Base-by-base conservation (phyloP, 345 rosid genomes). In the Euphorbia tirucalli region DNA sequence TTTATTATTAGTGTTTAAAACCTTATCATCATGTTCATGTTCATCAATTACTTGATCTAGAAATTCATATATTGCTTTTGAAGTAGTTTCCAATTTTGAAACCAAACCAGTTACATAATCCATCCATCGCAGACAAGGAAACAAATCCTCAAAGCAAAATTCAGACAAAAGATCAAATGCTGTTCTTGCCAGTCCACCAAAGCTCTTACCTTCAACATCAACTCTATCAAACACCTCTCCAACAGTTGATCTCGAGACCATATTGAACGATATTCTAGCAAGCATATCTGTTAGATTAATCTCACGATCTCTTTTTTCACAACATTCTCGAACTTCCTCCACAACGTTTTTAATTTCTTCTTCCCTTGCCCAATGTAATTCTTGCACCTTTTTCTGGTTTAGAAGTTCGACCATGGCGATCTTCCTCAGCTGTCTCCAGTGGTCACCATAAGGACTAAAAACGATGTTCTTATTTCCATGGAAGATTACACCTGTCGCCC, bases 1-100 rank as follows among this genome's bases (percentile, higher is more conserved):
- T 39, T 14, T 68, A 32, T 21, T 16, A 14, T 15, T 7, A 10
- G 37, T 22, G 14, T 19, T 44, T 44, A 2, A 32, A 54, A 7
- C 18, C 49, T 59, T 28, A 24, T 71, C 52, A 48, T 48, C n/a
- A n/a, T 27, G 16, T 14, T 55, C 22, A 44, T 56, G 79, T 44
- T 75, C 79, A 44, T 70, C 66, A 13, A 75, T 75, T 59, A 75
- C 79, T 57, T 44, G 52, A 30, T 75, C 79, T 28, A 75, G 43
- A 62, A 54, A 57, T 9, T 2, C 70, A 46, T 64, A 15, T 48
- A 7, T 63, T 6, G 24, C 21, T 28, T 74, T 46, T 56, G 44
- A 24, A 44, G 48, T 11, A 44, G 2, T 15, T 27, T 64, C 55
- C 19, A 75, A 3, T 35, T 16, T 18, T 6, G 30, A 2, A 1